These are phyloP conservation scores for Fonticula alba DNA, from an alignment of 78 protist species.

Conservation along the genomic window DNA sequence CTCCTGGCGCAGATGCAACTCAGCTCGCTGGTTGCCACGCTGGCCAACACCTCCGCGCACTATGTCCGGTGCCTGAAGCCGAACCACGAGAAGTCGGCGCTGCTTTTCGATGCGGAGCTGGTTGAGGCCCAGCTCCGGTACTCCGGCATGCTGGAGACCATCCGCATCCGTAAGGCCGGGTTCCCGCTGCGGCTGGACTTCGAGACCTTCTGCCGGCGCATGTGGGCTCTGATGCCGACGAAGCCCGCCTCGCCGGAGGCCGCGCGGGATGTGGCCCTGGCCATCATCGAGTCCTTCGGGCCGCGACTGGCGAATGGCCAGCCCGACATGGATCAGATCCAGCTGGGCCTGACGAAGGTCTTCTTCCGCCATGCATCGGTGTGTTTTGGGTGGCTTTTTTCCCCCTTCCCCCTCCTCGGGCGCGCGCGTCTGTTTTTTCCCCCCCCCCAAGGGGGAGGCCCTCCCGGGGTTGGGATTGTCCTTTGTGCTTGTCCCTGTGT, in stretches of 20 bases:
- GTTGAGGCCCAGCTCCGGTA: slow-evolving; percentile 36
- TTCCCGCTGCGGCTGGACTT: slow-evolving; percentile 23
- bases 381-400: no score
- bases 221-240: not conserved
- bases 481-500: no score
- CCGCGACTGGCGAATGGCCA: no score
- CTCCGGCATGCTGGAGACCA: slow-evolving; percentile 59
- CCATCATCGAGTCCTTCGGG: not conserved
- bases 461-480: no score
- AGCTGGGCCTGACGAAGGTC: slow-evolving; percentile 6
- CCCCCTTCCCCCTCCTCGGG: no score
- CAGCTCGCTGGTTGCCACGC: slow-evolving; percentile 6
- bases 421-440: no score
- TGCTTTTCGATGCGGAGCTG: slow-evolving; percentile 1
- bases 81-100: slow-evolving; percentile 32
- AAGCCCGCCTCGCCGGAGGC: not conserved
- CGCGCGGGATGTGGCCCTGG: not conserved
- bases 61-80: slow-evolving; percentile 63
- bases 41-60: slow-evolving; percentile 27
- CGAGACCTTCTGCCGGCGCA: not conserved
- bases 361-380: slow-evolving; percentile 1
- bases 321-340: not conserved
- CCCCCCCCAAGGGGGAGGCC: no score
- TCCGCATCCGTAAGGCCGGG: slow-evolving; percentile 45
- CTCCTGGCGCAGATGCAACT: not conserved